Conservation (phyloP, 2,329 filamentous ascomycete species). For the Talaromyces islandicus region DNA sequence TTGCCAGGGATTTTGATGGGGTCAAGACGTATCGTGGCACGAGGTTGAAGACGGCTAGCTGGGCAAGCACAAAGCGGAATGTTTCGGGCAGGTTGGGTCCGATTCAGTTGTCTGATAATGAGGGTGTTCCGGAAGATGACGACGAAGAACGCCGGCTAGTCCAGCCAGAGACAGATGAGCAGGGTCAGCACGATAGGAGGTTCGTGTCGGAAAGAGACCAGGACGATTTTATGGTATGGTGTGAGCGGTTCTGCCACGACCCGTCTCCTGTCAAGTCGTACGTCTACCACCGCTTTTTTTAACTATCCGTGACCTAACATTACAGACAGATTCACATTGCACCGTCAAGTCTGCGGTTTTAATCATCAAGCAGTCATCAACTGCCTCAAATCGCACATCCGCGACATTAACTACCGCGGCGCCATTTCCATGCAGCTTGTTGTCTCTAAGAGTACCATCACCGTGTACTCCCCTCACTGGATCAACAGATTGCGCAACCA, state of each 20-base stretch:
- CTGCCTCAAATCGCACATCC: slow-evolving; percentile 29
- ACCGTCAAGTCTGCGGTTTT: slow-evolving; percentile 25
- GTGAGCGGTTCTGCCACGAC: slow-evolving; percentile 30
- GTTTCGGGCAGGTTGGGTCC: neutral
- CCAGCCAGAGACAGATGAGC: neutral
- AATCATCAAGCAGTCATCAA: slow-evolving; percentile 20
- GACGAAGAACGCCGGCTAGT: neutral
- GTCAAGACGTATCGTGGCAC: slow-evolving; percentile 22
- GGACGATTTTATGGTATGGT: slow-evolving; percentile 23
- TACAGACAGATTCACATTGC: slow-evolving; percentile 22
- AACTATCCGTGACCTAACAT: neutral
- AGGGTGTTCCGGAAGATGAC: neutral
- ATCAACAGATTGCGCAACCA: slow-evolving; percentile 32
- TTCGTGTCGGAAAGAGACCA: neutral
- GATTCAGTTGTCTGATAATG: neutral
- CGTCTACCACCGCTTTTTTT: slow-evolving; percentile 3
- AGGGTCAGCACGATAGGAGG: neutral
- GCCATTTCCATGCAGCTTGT: slow-evolving; percentile 19
- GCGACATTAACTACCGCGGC: slow-evolving; percentile 32
- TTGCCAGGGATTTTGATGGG: slow-evolving; percentile 19
- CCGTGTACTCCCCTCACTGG: slow-evolving; percentile 34
- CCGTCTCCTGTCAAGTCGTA: slow-evolving; percentile 32
- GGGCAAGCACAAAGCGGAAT: neutral
- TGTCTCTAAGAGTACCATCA: slow-evolving; percentile 23
- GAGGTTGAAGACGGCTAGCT: slow-evolving; percentile 12